phyloP scores from a whole-genome alignment of 2,329 filamentous ascomycete genomes.

The Leptosphaerulina australis region DNA sequence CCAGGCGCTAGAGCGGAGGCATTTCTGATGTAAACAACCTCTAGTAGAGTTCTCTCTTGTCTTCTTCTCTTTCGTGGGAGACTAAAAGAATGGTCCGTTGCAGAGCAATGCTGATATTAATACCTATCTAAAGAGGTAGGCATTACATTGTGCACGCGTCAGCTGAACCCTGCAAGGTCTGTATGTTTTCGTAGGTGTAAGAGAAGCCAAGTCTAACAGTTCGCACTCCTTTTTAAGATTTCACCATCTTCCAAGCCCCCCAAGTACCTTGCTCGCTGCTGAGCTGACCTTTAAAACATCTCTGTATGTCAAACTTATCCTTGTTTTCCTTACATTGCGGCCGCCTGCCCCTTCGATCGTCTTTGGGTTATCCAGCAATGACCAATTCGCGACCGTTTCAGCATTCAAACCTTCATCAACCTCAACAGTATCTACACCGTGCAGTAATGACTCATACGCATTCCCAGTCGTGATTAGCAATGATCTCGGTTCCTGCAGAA shows the following conservation, averaged over 20 bases:
- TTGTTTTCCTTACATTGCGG: conserved; percentile 62
- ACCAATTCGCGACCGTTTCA: conserved; percentile 71
- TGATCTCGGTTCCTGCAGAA: conserved; percentile 85
- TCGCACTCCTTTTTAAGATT: too few relatives aligned
- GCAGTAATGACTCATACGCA: conserved; percentile 73
- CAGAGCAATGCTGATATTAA: too few relatives aligned
- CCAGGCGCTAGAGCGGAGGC: too few relatives aligned
- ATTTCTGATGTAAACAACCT: too few relatives aligned
- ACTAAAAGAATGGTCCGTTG: too few relatives aligned
- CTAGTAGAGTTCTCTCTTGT: too few relatives aligned
- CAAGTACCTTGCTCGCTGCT: conserved; percentile 42
- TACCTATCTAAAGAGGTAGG: too few relatives aligned
- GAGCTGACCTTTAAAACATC: conserved; percentile 69
- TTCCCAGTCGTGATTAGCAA: conserved; percentile 72
- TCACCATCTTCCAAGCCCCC: conserved; percentile 8
- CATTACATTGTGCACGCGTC: too few relatives aligned
- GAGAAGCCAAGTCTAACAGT: too few relatives aligned
- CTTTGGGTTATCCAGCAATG: conserved; percentile 61
- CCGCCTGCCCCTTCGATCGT: conserved; percentile 55
- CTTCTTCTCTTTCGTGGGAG: too few relatives aligned
- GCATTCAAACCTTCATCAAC: conserved; percentile 69
- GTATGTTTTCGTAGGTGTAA: too few relatives aligned
- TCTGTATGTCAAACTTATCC: conserved; percentile 79
- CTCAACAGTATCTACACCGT: conserved; percentile 71
- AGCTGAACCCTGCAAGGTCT: too few relatives aligned